phyloP scores from a whole-genome alignment of 257 asterid genomes.

The Scutellaria baicalensis region DNA sequence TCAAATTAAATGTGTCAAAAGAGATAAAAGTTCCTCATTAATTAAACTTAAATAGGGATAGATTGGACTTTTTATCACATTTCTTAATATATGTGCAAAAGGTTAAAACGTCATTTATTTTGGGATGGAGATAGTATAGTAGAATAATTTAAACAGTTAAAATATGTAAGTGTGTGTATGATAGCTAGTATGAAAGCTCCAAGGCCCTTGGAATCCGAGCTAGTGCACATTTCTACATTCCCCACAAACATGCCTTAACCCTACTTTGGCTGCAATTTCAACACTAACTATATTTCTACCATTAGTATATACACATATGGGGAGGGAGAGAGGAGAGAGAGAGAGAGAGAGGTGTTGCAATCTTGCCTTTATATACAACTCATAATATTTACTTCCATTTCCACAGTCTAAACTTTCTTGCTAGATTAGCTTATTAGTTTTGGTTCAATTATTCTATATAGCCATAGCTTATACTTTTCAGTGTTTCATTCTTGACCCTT shows the following conservation, averaged over 20 bases:
- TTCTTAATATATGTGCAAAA: no score
- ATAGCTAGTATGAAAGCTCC: conserved; percentile 13
- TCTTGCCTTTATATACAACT: conserved; percentile 48
- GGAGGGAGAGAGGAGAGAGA: background rate
- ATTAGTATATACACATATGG: no score
- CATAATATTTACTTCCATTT: conserved; percentile 8
- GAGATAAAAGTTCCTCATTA: no score
- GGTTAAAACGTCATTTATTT: no score
- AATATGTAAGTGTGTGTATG: no score
- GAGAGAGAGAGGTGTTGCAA: conserved; percentile 11
- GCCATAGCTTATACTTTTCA: background rate
- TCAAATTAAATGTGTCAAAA: no score
- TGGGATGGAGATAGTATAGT: no score
- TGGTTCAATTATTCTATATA: background rate
- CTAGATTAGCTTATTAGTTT: background rate
- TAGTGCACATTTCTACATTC: conserved; percentile 31
- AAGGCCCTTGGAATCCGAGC: conserved; percentile 31
- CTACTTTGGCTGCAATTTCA: conserved; percentile 24
- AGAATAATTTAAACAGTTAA: no score
- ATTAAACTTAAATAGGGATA: no score
- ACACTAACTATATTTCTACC: background rate
- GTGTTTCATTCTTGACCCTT: background rate
- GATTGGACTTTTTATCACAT: no score
- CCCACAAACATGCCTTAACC: conserved; percentile 51
- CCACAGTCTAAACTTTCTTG: background rate